Percentiles rank a stretch among this genome's conserved stretches.
Evolutionary conservation across 1,284 basidiomycete species (phyloP).

Genomic region (Entoloma clypeatum): DNA sequence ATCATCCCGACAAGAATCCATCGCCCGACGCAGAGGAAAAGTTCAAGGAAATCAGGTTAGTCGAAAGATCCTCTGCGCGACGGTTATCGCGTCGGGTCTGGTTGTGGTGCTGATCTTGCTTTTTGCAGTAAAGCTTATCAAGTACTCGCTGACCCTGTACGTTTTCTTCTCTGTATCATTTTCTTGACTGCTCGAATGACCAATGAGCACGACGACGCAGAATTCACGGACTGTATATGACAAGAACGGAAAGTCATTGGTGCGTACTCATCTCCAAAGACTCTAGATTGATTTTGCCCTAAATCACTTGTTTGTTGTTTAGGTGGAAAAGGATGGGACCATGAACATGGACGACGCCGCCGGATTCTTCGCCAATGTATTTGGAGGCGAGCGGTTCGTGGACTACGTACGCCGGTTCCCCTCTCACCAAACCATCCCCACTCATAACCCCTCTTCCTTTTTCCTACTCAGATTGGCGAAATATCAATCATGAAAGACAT

Average conservation of each 20-base stretch:
- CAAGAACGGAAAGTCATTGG: conserved; percentile 90
- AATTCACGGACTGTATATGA: conserved; percentile 91
- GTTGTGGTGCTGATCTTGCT: not conserved
- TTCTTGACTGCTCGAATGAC: not conserved
- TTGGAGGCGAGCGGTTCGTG: conserved; percentile 83
- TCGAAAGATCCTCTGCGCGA: conserved; percentile 5
- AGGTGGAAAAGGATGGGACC: conserved; percentile 71
- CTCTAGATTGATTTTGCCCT: not conserved
- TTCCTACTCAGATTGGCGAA: conserved; percentile 72
- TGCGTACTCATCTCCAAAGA: conserved; percentile 27
- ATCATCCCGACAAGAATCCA: conserved; percentile 92
- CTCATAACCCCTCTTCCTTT: conserved; percentile 1
- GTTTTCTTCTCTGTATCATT: conserved; percentile 25
- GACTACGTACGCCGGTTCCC: conserved; percentile 66
- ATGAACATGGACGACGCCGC: conserved; percentile 80
- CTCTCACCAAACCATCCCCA: not conserved
- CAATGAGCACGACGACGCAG: conserved; percentile 32
- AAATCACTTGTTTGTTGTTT: not conserved
- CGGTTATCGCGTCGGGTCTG: not conserved
- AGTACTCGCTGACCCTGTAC: conserved; percentile 78
- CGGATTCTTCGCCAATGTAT: conserved; percentile 89
- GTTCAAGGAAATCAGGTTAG: conserved; percentile 90
- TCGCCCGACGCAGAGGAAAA: conserved; percentile 85
- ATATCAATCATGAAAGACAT: conserved; percentile 92
- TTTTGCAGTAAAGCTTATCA: conserved; percentile 81